Percentiles rank a stretch among this genome's conserved stretches.
These are phyloP conservation scores for Ceratocystis eucalypticola DNA, from an alignment of 2,329 filamentous ascomycete species.

Conservation along the genomic window DNA sequence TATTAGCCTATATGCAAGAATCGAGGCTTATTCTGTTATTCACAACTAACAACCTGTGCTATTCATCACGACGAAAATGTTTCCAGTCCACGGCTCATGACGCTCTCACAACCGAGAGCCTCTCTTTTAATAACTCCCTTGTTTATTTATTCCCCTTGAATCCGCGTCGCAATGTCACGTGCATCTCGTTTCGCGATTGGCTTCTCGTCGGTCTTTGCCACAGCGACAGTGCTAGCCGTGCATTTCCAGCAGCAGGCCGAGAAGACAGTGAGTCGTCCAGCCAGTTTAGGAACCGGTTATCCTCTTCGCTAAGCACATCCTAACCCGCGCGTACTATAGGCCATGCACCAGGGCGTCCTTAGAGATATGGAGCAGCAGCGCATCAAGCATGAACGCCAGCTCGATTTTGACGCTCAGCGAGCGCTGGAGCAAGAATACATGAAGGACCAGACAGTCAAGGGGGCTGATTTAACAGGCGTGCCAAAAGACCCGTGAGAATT, in stretches of 20 bases:
- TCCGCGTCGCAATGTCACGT: conserved; percentile 55
- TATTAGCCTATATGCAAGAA: not conserved
- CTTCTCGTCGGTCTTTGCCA: conserved; percentile 62
- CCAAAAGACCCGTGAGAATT: conserved; percentile 5
- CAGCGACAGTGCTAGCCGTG: conserved; percentile 67
- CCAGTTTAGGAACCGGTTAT: not conserved
- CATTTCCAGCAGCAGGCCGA: conserved; percentile 81
- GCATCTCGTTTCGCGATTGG: conserved; percentile 77
- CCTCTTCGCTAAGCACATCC: not conserved
- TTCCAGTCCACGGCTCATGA: not conserved
- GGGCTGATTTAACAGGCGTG: conserved; percentile 11
- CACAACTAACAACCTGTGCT: not conserved
- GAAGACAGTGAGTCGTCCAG: conserved; percentile 49
- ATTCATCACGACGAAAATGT: not conserved
- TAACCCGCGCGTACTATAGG: conserved; percentile 36
- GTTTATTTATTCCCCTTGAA: not conserved
- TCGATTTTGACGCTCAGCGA: conserved; percentile 87
- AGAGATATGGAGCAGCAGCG: conserved; percentile 91
- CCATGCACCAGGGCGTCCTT: conserved; percentile 90
- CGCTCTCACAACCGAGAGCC: not conserved
- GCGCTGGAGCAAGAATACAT: conserved; percentile 78
- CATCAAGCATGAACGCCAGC: conserved; percentile 75
- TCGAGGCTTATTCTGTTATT: not conserved
- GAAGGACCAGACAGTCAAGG: conserved; percentile 63
- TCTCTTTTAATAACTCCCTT: not conserved